Base-by-base conservation (phyloP, 192 early-diverging fungal species). In the Thoreauomyces humboldtii region DNA sequence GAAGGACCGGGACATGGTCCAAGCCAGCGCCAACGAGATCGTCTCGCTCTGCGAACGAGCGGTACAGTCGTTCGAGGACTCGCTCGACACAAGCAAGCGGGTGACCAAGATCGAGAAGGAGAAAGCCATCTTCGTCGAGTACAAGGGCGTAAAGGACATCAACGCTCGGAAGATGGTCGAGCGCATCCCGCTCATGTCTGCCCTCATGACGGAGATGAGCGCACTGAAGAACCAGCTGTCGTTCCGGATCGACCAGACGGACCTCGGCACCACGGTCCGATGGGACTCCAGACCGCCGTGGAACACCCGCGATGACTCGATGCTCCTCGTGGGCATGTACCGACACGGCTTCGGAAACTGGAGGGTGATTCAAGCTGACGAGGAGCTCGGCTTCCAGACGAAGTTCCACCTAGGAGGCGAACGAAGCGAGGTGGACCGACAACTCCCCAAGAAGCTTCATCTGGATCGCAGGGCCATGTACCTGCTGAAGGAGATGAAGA, bases 311-410 rank as follows among this genome's bases (percentile, higher is more conserved):
- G 98, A 99, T 66, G 98, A 99, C 71, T 83, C 95, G 21, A 92
- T 94, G 91, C 81, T 99, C 31, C 76, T 99, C 19, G 89, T 97
- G 28, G 98, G 98, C 52, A 88, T 98, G 43, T 92, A 93, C 72
- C 80, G 82, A 51, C 87, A 98, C 70, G 98, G 98, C 25, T 96
- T 92, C 75, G 94, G 95, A 14, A 59, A 67, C 31, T 98, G 94
- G 95, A 73, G 83, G 48, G 70, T 78, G 54, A 95, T 99, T 11
- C 89, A 91, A 47, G 82, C 85, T 2, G 96, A 99, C 65, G 27
- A 73, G 1, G 67, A 78, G 0, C 74, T 99, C n/a, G 88, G 89
- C 0, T 83, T 99, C 48, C 41, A 58, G 11, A 84, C 85, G 50
- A 98, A 98, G 73, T 93, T 99, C 65, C 91, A 92, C 67, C 66